Conservation (phyloP, 208 protist genomes). For the Vickermania ingenoplastis region DNA sequence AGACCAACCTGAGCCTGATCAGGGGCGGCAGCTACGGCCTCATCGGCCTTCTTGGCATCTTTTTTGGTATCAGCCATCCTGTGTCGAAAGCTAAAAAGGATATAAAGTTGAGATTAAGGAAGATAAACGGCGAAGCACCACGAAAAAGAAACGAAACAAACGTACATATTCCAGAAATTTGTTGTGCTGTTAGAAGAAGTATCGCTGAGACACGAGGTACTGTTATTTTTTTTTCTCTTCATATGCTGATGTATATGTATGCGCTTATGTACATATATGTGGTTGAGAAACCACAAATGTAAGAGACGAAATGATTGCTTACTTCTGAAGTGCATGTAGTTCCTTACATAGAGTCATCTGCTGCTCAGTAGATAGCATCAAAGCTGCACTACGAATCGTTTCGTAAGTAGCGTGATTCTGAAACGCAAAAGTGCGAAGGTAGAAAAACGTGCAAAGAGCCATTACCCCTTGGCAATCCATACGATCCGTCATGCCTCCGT, state of each 20-base stretch:
- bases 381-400: background rate
- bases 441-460: constrained; percentile 89
- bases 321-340: background rate
- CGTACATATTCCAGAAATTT: background rate
- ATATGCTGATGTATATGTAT: too few species aligned
- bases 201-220: too few species aligned
- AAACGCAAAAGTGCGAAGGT: constrained; percentile 71
- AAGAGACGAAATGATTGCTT: too few species aligned
- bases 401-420: constrained; percentile 22
- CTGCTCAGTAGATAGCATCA: background rate
- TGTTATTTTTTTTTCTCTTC: too few species aligned
- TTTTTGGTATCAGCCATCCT: constrained; percentile 50
- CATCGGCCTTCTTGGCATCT: constrained; percentile 82
- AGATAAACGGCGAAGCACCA: too few species aligned
- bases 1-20: constrained; percentile 90
- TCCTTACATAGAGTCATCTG: background rate
- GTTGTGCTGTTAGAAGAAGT: background rate
- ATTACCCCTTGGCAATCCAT: constrained; percentile 98
- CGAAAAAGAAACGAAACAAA: constrained; percentile 3
- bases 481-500: constrained; percentile 97
- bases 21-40: constrained; percentile 51
- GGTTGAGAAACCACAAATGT: too few species aligned
- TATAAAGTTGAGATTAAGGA: background rate
- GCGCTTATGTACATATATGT: too few species aligned
- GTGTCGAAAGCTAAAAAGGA: background rate